phyloP scores from a whole-genome alignment of 495 filamentous ascomycete genomes.

The Neurospora sp. region DNA sequence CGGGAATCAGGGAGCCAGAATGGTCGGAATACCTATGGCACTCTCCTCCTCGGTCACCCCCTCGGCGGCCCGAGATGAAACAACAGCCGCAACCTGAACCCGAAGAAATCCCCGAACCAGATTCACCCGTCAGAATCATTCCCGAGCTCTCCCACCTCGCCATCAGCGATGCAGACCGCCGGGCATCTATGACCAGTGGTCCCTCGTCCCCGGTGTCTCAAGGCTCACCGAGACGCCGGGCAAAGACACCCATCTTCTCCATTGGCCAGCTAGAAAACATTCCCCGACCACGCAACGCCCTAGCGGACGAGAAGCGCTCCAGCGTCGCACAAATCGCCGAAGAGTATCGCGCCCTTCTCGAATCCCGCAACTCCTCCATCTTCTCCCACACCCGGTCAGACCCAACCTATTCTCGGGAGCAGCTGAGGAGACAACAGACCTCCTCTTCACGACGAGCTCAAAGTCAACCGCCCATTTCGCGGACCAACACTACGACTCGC shows the following conservation, averaged over 20 bases:
- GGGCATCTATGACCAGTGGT: constrained; percentile 5
- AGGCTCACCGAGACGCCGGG: constrained; percentile 17
- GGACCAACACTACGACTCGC: not conserved
- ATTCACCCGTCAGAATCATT: constrained; percentile 19
- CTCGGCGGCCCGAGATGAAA: not conserved
- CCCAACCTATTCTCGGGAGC: constrained; percentile 1
- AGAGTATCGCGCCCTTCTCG: constrained; percentile 32
- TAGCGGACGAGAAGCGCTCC: constrained; percentile 15
- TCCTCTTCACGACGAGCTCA: not conserved
- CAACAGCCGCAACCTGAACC: constrained; percentile 6
- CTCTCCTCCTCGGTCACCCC: constrained; percentile 4
- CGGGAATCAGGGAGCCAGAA: constrained; percentile 21
- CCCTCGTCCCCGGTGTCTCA: not conserved
- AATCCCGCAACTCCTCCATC: constrained; percentile 18
- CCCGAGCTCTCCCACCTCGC: constrained; percentile 32
- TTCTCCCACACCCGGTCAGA: constrained; percentile 14
- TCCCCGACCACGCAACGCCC: constrained; percentile 14
- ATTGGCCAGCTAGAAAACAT: constrained; percentile 30
- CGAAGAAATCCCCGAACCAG: constrained; percentile 3
- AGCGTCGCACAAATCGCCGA: constrained; percentile 37
- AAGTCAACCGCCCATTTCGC: not conserved
- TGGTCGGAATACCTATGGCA: constrained; percentile 27
- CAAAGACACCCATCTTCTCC: constrained; percentile 35
- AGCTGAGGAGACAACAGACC: not conserved
- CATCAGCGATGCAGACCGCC: constrained; percentile 12